Base-by-base conservation (phyloP, 495 filamentous ascomycete species). In the Trichocladium uniseriatum region DNA sequence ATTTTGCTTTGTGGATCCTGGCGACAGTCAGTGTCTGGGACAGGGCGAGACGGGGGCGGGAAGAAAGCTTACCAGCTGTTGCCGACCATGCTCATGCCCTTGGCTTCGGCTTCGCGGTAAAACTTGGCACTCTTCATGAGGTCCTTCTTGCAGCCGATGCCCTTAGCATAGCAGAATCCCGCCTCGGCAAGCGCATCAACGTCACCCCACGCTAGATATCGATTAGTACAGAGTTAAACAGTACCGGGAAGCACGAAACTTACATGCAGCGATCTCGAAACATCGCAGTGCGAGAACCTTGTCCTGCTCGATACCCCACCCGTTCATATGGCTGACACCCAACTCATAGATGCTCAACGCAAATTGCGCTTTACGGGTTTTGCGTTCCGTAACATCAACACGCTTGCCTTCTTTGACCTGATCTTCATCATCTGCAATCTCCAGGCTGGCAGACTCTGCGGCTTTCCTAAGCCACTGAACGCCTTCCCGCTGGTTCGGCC, bases 321-420 rank as follows among this genome's bases (percentile, higher is more conserved):
- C 92, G 55, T 98, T 95, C 79, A 96, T 83, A 63, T 96, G 87
- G 66, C 86, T 92, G n/a, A 95, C 85, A 6, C 92, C 92, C 16
- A 98, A 71, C 69, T 98, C 92, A 52, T 98, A 98, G 29, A 96
- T 86, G 61, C 88, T 89, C 47, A 96, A 70, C 2, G 92, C 92
- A 64, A 96, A 95, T 57, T 96, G 90, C 11, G 91, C 86, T 48
- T 87, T 83, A 37, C 87, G 80, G 3, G 81, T 80, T 66, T 92
- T 92, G 39, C 76, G 77, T 56, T 86, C 84, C 37, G 75, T 54
- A 1, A 79, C 56, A 62, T 91, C 82, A 16, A 79, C 75, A 3
- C 71, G 62, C 44, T 78, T 79, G 6, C 79, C 80, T 43, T 82
- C 79, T 54, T 84, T 82, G 20, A 68, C 68, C 13, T 73, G 66